Evolutionary conservation across 805 yeast species (phyloP).

Genomic region (Pichia kluyveri): DNA sequence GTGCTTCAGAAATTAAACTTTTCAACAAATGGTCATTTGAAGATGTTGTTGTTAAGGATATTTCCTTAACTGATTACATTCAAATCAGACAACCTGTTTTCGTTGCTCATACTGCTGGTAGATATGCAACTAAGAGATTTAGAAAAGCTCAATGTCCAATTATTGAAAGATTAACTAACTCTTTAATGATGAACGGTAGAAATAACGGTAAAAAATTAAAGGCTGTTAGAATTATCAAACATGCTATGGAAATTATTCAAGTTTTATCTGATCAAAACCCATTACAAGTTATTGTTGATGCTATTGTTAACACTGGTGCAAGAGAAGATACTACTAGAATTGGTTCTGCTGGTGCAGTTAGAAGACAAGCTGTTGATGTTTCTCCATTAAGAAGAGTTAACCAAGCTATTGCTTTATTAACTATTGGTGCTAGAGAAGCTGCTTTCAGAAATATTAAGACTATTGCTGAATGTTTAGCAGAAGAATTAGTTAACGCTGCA

Average conservation of each 20-base stretch:
- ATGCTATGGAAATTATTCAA: slow-evolving; percentile 95
- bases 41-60: slow-evolving; percentile 95
- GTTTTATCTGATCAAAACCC: slow-evolving; percentile 99
- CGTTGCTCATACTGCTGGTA: slow-evolving; percentile 99
- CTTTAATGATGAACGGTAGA: slow-evolving; percentile 99
- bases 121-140: slow-evolving; percentile 99
- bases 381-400: slow-evolving; percentile 99
- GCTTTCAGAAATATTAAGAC: slow-evolving; percentile 99
- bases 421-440: slow-evolving; percentile 99
- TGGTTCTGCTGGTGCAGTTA: slow-evolving; percentile 99
- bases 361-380: slow-evolving; percentile 99
- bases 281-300: slow-evolving; percentile 97
- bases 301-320: slow-evolving; percentile 99
- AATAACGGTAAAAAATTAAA: slow-evolving; percentile 99
- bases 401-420: slow-evolving; percentile 96
- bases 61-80: slow-evolving; percentile 96
- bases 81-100: slow-evolving; percentile 97
- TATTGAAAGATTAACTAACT: slow-evolving; percentile 98
- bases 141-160: slow-evolving; percentile 99
- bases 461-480: slow-evolving; percentile 99
- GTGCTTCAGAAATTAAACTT: slow-evolving; percentile 91
- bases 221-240: slow-evolving; percentile 99
- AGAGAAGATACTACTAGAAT: slow-evolving; percentile 99
- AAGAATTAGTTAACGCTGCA: slow-evolving; percentile 99
- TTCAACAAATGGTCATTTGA: slow-evolving; percentile 99